Evolutionary conservation across 2,329 filamentous ascomycete species (phyloP), one percentile per base, ranked within the genome.

Genomic region (Byssothecium circinans): DNA sequence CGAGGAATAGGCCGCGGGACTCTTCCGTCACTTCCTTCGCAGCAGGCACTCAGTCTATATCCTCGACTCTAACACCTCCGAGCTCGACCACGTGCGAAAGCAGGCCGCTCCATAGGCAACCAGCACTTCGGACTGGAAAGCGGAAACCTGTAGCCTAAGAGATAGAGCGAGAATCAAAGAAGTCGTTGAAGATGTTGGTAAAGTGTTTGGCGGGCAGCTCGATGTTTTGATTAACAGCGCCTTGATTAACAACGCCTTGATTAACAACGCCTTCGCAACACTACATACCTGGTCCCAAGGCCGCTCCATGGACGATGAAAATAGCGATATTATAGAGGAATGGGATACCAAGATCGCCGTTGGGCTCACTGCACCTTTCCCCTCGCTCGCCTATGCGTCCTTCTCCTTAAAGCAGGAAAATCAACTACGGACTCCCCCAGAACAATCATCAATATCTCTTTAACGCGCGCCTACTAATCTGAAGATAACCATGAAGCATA

Each of bases 401-500:
- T 64, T 1, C 48, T 69, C 10, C 58, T 71, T 12, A 46, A 54
- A 18, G 49, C 47, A 11, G 58, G 57, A 2, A 44, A 42, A 15
- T 60, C 50, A 12, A 57, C 57, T 1, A 23, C 50, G 14, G 47
- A 38, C 8, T 63, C 58, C 1, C 65, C 63, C 1, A 67, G 67
- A 14, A 68, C 60, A 3, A 66, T 71, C 18, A 69, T 81, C 45
- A 74, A 79, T 55, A 72, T 81, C 27, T 77, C 76, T 0, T 78
- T 75, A 1, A 80, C 78, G 6, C 70, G 78, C 20, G 78, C 77
- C 0, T 62, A 73, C 37, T 77, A 79, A 67, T 70, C 73, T 32
- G 78, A 81, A 58, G 59, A 70, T 0, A 68, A 78, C 44, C 76
- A 77, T 47, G 78, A 81, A 60, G 73, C 71, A 1, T 80, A 81